Base-by-base conservation (phyloP, 306 rosid genomes). In the Sphenostylis stenocarpa region DNA sequence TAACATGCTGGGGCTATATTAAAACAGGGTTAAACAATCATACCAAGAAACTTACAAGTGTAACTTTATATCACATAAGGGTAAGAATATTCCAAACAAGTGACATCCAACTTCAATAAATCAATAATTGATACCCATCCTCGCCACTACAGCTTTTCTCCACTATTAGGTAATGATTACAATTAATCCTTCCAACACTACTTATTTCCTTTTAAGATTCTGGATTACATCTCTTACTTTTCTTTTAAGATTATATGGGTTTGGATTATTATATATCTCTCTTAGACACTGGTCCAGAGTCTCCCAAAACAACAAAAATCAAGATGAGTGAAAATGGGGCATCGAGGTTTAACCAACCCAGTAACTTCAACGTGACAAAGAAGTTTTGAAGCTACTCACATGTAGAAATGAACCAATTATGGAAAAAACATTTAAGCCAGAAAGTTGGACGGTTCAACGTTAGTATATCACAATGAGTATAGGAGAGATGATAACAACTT, bases 131-230 rank as follows among this genome's bases (percentile, higher is more conserved):
- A 67, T 43, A 21, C 77, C 63, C 38, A 72, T 58, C 67, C 83
- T 84, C 72, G 74, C 38, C 24, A 45, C 14, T 64, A 77, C 81
- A 85, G 81, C 86, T 90, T 85, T 79, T 83, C 80, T 77, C 82
- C 87, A 86, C 87, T 67, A 78, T 81, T 88, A 77, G 43, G 84
- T 83, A 28, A 79, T 81, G 82, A 82, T 83, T 80, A 60, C 78
- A 34, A 78, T 75, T 78, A 85, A 63, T 84, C 76, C 83, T 74
- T 55, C 76, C 70, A 80, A 64, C 75, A 63, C 17, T 81, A 11
- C 41, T 51, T 49, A 67, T 63, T 76, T 44, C 39, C 51, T 70
- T 69, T 76, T 70, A 53, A 71, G 78, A 64, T 52, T 70, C 55
- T 58, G 73, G 73, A 67, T 75, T 58, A 21, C 69, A 75, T 69